A percentile compares a stretch with the other conserved stretches of the same genome.
phyloP scores from a whole-genome alignment of 164 flowering plant genomes.

The Vitis labrusca region DNA sequence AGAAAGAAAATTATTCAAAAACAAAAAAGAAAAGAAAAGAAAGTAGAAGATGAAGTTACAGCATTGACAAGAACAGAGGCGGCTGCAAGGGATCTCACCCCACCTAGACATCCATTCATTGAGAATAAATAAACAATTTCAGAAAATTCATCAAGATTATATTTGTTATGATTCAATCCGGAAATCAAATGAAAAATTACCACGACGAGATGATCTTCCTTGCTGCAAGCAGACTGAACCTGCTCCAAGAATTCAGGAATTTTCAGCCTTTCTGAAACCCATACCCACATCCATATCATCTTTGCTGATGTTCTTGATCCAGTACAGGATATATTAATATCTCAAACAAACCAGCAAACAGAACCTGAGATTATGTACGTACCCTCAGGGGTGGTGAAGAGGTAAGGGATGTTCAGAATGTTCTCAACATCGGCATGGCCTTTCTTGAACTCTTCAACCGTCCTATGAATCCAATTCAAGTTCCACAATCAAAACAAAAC shows the following conservation, averaged over 20 bases:
- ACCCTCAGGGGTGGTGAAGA: constrained; percentile 75
- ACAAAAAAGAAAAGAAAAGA: background rate
- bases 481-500: background rate
- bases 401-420: constrained; percentile 61
- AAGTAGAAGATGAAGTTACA: constrained; percentile 36
- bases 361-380: background rate
- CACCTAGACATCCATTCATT: constrained; percentile 74
- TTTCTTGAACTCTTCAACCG: constrained; percentile 70
- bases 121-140: background rate
- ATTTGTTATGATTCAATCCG: too few relatives aligned
- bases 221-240: constrained; percentile 52
- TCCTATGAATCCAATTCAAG: constrained; percentile 35
- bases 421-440: constrained; percentile 61
- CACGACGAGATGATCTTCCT: constrained; percentile 72
- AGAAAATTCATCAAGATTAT: background rate
- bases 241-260: constrained; percentile 68
- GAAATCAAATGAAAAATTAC: constrained; percentile 32
- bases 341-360: background rate
- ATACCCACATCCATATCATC: background rate
- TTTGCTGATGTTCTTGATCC: too few relatives aligned
- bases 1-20: background rate
- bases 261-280: constrained; percentile 67
- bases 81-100: constrained; percentile 71
- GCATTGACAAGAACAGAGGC: constrained; percentile 51
- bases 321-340: background rate